These are phyloP conservation scores for Vararia minispora DNA, from an alignment of 768 basidiomycete species.

Conservation along the genomic window DNA sequence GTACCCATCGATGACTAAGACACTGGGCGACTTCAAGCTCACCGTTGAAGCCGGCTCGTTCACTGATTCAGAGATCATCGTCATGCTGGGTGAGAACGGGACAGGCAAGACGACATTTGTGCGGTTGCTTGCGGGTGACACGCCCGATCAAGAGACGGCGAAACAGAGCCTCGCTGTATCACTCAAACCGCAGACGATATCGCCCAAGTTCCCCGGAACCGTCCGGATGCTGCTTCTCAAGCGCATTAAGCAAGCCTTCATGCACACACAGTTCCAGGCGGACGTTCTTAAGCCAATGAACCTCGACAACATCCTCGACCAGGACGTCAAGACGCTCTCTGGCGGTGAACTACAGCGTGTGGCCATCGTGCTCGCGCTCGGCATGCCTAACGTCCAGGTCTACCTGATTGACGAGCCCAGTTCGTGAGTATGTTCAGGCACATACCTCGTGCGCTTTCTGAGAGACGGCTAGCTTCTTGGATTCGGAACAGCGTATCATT, in stretches of 20 bases:
- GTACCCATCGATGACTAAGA: slow-evolving; percentile 97
- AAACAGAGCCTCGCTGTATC: slow-evolving; percentile 81
- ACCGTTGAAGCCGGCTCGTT: slow-evolving; percentile 84
- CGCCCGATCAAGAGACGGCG: slow-evolving; percentile 75
- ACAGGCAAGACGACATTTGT: slow-evolving; percentile 99
- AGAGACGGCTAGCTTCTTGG: slow-evolving; percentile 60
- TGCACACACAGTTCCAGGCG: slow-evolving; percentile 99
- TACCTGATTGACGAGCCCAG: slow-evolving; percentile 96
- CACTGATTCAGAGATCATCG: slow-evolving; percentile 99
- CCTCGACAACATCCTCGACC: slow-evolving; percentile 89
- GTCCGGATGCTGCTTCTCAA: slow-evolving; percentile 92
- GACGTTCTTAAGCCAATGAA: slow-evolving; percentile 98
- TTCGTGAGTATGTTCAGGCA: slow-evolving; percentile 31
- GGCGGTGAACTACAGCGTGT: slow-evolving; percentile 98
- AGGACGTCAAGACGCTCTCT: slow-evolving; percentile 95
- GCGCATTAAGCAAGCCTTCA: slow-evolving; percentile 89
- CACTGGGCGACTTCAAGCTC: slow-evolving; percentile 90
- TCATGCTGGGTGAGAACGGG: slow-evolving; percentile 98
- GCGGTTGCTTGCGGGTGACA: slow-evolving; percentile 86
- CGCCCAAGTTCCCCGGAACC: slow-evolving; percentile 94
- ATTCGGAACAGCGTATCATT: slow-evolving; percentile 99
- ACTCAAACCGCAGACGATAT: slow-evolving; percentile 96
- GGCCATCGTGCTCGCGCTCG: slow-evolving; percentile 88
- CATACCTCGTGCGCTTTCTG: not conserved
- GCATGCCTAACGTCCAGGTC: slow-evolving; percentile 75